phyloP scores from a whole-genome alignment of 768 basidiomycete genomes.

The Ramaria rubella region DNA sequence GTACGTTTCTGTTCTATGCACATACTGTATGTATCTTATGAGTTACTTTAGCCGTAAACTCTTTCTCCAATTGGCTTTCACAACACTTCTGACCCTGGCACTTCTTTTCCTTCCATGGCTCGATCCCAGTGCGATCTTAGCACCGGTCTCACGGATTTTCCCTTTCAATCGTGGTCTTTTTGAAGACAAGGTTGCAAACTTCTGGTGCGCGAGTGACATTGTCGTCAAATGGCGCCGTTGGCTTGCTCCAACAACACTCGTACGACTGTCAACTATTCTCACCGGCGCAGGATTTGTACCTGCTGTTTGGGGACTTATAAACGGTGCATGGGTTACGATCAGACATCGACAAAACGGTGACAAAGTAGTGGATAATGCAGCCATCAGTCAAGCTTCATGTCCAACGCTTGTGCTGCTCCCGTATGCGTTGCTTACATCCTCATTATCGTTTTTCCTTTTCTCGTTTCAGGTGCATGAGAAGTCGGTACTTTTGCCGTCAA shows the following conservation, averaged over 20 bases:
- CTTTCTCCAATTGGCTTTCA: conserved; percentile 59
- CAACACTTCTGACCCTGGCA: conserved; percentile 57
- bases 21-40: background rate
- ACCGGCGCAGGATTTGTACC: conserved; percentile 72
- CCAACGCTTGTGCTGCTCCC: conserved; percentile 66
- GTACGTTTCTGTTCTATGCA: conserved; percentile 39
- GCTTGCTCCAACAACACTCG: conserved; percentile 40
- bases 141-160: conserved; percentile 77
- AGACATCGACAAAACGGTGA: background rate
- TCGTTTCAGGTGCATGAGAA: conserved; percentile 98
- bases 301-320: conserved; percentile 41
- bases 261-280: conserved; percentile 57
- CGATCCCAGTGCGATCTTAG: conserved; percentile 46
- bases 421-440: conserved; percentile 70
- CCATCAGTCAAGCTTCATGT: conserved; percentile 27
- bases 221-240: conserved; percentile 74
- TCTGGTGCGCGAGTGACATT: conserved; percentile 93
- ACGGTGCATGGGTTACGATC: conserved; percentile 27
- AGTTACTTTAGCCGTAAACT: conserved; percentile 34
- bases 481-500: conserved; percentile 76
- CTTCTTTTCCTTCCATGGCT: conserved; percentile 78
- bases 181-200: conserved; percentile 95
- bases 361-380: background rate
- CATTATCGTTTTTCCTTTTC: conserved; percentile 92
- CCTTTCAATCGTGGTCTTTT: conserved; percentile 88